phyloP scores from a whole-genome alignment of 179 eudicot genomes.

The Heliamphora pulchella region DNA sequence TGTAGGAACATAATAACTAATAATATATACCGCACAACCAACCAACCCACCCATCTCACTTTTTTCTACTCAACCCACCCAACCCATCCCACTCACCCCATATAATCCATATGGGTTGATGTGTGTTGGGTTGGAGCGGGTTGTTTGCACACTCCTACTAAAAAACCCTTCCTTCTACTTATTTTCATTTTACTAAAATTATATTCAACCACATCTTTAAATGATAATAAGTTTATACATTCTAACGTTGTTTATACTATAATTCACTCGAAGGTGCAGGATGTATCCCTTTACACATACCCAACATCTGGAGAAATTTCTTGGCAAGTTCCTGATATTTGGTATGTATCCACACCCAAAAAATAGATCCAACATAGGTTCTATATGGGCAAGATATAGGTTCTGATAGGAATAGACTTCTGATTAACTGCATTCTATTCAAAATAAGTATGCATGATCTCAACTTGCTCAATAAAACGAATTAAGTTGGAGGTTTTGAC shows the following conservation, averaged over 20 bases:
- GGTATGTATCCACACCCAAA: background rate
- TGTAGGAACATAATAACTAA: no score
- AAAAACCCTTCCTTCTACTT: background rate
- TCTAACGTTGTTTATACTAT: background rate
- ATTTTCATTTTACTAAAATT: background rate
- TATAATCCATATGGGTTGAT: no score
- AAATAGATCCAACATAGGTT: no score
- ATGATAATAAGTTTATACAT: background rate
- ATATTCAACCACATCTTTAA: constrained; percentile 3
- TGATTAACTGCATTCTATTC: background rate
- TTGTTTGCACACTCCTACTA: no score
- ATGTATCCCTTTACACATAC: background rate
- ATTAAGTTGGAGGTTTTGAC: background rate
- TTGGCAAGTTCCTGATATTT: no score
- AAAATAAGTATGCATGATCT: background rate
- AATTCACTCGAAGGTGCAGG: background rate
- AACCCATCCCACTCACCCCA: no score
- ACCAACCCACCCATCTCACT: no score
- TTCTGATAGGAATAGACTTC: background rate
- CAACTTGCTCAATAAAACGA: background rate
- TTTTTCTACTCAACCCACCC: no score
- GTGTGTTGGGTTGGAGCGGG: no score
- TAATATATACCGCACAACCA: no score
- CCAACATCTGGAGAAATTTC: background rate
- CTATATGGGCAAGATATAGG: background rate